Base-by-base conservation (phyloP, 2,329 filamentous ascomycete species). In the Biscogniauxia mediterranea region DNA sequence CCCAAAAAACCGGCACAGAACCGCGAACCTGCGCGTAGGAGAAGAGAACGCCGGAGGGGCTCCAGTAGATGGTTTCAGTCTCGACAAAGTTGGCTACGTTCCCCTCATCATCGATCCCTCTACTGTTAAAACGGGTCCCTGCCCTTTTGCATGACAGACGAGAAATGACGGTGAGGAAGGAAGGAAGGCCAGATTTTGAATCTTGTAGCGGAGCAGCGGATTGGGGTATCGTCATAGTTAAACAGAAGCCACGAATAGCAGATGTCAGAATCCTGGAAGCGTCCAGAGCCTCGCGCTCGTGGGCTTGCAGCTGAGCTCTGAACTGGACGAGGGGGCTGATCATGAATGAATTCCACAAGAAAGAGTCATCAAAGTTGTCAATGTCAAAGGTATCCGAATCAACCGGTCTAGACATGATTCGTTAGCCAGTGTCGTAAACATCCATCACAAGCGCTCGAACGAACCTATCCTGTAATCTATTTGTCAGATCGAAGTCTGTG, bases 31-130 rank as follows among this genome's bases (percentile, higher is more conserved):
- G 95, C 1, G 89, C 92, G 75, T 97, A 99, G 0, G 95, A 98
- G 74, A 98, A 98, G 59, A 92, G 87, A 6, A 92, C 79, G 3
- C 86, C 85, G 0, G 87, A 85, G 0, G 91, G 90, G 68, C 89
- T 89, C 89, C 91, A 97, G 72, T 96, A 93, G 50, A 94, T 87
- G 0, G 93, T 96, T 77, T 99, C 95, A 0, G 93, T 95, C 76
- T 99, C 95, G n/a, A 98, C 95, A 76, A 97, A 99, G 75, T 99
- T 99, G 63, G 95, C 93, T 26, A 98, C 95, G 70, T 98, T 92
- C 15, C 95, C 95, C 71, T 98, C 93, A 73, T 99, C 95, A 72
- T 99, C 95, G 66, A 99, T 97, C 49, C 95, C 95, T 68, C 95
- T 85, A n/a, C 94, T 90, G 75, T 98, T 98, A 81, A 98, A 99